A percentile compares a stretch with the other conserved stretches of the same genome.
Evolutionary conservation across 305 asterid genomes (phyloP).

Genomic region (Stenogyne calaminthoides): DNA sequence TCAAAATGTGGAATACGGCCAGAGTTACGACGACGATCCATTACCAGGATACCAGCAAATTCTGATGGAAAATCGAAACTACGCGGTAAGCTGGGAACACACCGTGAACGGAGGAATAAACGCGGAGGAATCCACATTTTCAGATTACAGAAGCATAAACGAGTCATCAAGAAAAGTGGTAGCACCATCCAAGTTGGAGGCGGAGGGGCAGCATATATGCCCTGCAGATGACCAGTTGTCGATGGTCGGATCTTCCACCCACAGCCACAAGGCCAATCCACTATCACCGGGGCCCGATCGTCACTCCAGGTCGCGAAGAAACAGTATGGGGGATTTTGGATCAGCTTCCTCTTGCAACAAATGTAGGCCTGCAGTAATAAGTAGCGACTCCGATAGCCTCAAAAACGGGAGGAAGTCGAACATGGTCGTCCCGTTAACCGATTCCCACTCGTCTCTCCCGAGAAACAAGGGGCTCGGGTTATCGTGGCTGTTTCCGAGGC

Average conservation of each 20-base stretch:
- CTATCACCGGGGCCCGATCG: conserved; percentile 49
- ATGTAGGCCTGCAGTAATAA: conserved; percentile 49
- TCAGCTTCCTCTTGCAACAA: conserved; percentile 58
- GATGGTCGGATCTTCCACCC: conserved; percentile 41
- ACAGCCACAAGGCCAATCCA: conserved; percentile 31
- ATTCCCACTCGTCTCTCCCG: conserved; percentile 46
- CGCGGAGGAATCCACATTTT: conserved; percentile 38
- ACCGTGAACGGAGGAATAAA: conserved; percentile 21
- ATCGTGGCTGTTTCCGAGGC: conserved; percentile 50
- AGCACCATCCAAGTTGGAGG: conserved; percentile 36
- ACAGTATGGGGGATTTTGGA: conserved; percentile 52
- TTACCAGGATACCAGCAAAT: conserved; percentile 63
- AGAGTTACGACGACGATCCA: conserved; percentile 89
- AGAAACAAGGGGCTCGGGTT: conserved; percentile 37
- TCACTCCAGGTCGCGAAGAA: conserved; percentile 46
- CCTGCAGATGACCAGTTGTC: conserved; percentile 64
- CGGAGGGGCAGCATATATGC: conserved; percentile 43
- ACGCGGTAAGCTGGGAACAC: conserved; percentile 58
- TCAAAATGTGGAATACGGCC: conserved; percentile 11
- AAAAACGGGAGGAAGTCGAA: conserved; percentile 39
- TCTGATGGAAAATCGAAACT: conserved; percentile 48
- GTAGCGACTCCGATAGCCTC: conserved; percentile 39
- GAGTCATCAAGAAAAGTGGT: conserved; percentile 56
- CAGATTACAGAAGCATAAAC: conserved; percentile 53
- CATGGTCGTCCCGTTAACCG: conserved; percentile 42